Conservation (phyloP, 768 basidiomycete species). For the Russula sp. region DNA sequence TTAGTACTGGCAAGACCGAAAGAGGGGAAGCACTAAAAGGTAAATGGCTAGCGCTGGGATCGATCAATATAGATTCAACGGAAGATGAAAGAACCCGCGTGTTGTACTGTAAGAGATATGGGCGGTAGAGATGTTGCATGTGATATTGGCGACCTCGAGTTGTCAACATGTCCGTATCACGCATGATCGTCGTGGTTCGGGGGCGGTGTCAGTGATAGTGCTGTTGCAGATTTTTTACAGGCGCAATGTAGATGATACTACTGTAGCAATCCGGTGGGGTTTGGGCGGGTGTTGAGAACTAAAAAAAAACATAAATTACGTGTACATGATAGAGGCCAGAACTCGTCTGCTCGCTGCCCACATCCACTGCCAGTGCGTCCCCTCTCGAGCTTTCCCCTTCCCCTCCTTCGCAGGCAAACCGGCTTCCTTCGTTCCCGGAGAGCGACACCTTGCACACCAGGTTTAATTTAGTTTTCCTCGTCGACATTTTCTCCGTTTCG, state of each 20-base stretch:
- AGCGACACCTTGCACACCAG: background rate
- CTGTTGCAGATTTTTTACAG: too few species aligned
- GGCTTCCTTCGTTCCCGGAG: constrained; percentile 1
- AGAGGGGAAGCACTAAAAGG: too few species aligned
- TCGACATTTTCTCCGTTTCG: background rate
- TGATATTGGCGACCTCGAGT: background rate
- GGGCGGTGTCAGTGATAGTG: background rate
- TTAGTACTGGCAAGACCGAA: too few species aligned
- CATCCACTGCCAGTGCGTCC: too few species aligned
- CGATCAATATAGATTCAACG: too few species aligned
- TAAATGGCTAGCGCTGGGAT: background rate
- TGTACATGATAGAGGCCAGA: background rate
- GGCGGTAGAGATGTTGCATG: background rate
- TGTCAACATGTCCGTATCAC: background rate
- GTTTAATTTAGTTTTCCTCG: background rate
- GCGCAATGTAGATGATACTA: too few species aligned
- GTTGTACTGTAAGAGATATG: background rate
- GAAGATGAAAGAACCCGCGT: background rate
- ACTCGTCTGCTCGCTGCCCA: too few species aligned
- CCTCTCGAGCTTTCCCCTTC: background rate
- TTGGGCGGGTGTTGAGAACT: background rate
- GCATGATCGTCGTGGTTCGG: constrained; percentile 1
- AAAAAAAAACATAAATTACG: constrained; percentile 10
- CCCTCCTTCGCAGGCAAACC: background rate
- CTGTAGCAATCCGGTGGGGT: background rate